Evolutionary conservation across 768 basidiomycete genomes (phyloP).

Genomic region (Boletus speciosus): DNA sequence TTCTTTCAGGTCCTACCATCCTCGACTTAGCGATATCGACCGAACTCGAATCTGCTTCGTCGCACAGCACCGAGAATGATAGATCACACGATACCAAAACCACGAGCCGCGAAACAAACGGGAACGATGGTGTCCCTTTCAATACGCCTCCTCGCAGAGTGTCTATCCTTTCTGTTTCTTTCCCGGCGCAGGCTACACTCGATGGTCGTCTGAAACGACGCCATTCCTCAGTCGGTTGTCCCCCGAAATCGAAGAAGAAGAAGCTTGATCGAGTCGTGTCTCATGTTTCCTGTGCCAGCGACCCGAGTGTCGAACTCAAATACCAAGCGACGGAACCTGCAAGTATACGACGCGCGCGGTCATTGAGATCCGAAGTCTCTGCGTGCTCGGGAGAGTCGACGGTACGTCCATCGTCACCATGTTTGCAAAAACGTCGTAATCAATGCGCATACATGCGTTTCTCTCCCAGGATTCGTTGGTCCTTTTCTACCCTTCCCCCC

Average conservation of each 20-base stretch:
- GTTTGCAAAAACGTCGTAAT: background rate
- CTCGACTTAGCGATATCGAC: background rate
- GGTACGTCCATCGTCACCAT: constrained; percentile 1
- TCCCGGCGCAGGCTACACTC: background rate
- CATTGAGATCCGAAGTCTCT: constrained; percentile 33
- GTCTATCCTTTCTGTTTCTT: background rate
- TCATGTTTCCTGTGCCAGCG: background rate
- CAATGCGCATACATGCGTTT: constrained; percentile 7
- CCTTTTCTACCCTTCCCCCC: constrained; percentile 1
- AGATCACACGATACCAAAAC: background rate
- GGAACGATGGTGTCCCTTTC: background rate
- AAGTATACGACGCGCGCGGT: constrained; percentile 40
- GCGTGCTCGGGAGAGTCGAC: constrained; percentile 2
- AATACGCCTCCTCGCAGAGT: background rate
- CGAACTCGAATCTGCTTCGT: background rate
- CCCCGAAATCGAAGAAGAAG: constrained; percentile 13
- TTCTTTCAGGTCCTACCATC: background rate
- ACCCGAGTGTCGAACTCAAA: background rate
- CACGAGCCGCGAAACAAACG: background rate
- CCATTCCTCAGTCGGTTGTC: constrained; percentile 1
- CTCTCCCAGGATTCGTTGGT: constrained; percentile 8
- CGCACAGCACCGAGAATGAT: background rate
- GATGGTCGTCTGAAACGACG: constrained; percentile 12
- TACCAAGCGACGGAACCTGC: constrained; percentile 35
- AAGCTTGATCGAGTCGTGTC: constrained; percentile 11